Conservation (phyloP, 352 stramenopile genomes). For the Phytopythium aichiense region DNA sequence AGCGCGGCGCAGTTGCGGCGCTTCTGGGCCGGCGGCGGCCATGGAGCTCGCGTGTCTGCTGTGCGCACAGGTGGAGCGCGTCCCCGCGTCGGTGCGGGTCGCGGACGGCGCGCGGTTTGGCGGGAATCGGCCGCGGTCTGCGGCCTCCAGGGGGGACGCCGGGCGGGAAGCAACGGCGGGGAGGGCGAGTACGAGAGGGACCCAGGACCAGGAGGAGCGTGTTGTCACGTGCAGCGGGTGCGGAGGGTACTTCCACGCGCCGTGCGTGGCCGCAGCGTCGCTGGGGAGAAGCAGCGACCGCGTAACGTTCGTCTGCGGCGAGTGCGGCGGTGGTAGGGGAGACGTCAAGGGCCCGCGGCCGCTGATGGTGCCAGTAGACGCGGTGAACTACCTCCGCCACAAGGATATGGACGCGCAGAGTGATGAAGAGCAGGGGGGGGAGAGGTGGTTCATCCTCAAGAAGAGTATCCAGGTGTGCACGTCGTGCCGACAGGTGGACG, state of each 20-base stretch:
- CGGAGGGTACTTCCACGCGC: constrained; percentile 38
- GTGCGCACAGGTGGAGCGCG: constrained; percentile 26
- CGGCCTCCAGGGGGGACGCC: neutral
- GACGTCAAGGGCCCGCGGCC: constrained; percentile 6
- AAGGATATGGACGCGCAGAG: constrained; percentile 6
- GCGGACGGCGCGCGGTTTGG: constrained; percentile 3
- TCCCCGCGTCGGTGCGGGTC: constrained; percentile 8
- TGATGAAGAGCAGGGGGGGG: constrained; percentile 5
- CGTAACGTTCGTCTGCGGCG: neutral
- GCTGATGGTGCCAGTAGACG: constrained; percentile 32
- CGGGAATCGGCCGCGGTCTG: constrained; percentile 1
- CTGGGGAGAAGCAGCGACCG: neutral
- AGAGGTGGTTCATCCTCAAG: constrained; percentile 31
- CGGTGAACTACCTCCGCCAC: constrained; percentile 15
- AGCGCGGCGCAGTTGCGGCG: neutral
- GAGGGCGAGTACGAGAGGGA: neutral
- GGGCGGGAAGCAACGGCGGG: neutral
- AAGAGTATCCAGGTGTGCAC: constrained; percentile 47
- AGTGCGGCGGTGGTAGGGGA: constrained; percentile 14
- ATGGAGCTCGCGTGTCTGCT: constrained; percentile 47
- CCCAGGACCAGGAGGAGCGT: neutral
- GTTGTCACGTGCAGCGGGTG: constrained; percentile 29
- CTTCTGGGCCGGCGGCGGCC: neutral
- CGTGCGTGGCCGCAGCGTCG: constrained; percentile 21
- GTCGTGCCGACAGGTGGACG: constrained; percentile 50